A percentile compares a stretch with the other conserved stretches of the same genome.
Evolutionary conservation across 1,284 basidiomycete species (phyloP).

Genomic region (Coniophora puteana): DNA sequence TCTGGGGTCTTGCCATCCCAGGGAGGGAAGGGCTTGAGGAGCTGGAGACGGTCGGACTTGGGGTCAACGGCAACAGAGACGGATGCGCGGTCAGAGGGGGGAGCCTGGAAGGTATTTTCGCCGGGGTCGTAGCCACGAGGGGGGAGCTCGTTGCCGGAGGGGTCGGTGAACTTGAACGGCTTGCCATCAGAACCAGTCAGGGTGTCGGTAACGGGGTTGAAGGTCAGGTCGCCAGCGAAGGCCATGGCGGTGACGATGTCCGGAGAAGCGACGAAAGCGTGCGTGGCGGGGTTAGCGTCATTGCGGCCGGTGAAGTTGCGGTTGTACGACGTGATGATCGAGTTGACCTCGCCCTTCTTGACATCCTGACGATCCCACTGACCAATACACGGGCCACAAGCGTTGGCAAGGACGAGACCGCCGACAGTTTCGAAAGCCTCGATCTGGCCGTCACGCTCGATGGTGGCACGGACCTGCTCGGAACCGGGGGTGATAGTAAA

Average conservation of each 20-base stretch:
- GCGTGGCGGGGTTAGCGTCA: conserved; percentile 98
- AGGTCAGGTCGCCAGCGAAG: conserved; percentile 91
- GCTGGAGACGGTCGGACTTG: conserved; percentile 92
- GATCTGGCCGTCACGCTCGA: conserved; percentile 94
- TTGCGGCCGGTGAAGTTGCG: conserved; percentile 99
- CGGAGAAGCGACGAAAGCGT: conserved; percentile 98
- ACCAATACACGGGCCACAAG: conserved; percentile 98
- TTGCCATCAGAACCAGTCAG: conserved; percentile 93
- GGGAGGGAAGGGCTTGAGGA: conserved; percentile 85
- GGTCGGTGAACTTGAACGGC: conserved; percentile 94
- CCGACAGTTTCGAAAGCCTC: conserved; percentile 84
- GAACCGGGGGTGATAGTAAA: conserved; percentile 99
- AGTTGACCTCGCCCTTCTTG: conserved; percentile 96
- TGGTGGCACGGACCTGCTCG: conserved; percentile 97
- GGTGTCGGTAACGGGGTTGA: conserved; percentile 95
- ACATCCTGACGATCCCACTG: conserved; percentile 98
- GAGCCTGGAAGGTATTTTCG: conserved; percentile 95
- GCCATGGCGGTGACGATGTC: conserved; percentile 98
- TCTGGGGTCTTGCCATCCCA: conserved; percentile 94
- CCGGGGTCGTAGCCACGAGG: conserved; percentile 95
- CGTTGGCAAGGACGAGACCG: conserved; percentile 95
- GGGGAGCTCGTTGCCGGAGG: conserved; percentile 89
- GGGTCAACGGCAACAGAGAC: conserved; percentile 89
- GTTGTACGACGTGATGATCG: conserved; percentile 99
- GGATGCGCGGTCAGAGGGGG: conserved; percentile 80